These are phyloP conservation scores for Corymbia citriodora DNA, from an alignment of 441 rosid genomes.

Conservation along the genomic window DNA sequence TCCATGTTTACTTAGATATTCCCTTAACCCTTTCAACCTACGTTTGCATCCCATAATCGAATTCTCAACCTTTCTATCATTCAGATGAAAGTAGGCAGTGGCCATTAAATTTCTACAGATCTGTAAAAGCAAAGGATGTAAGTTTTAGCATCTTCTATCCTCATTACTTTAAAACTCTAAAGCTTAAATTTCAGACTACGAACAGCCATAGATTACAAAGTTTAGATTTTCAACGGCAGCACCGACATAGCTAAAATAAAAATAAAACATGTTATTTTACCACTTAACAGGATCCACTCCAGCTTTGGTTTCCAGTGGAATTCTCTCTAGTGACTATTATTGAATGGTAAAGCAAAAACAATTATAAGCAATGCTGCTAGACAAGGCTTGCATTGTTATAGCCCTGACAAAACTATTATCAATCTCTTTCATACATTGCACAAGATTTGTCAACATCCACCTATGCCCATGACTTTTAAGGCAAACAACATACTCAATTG, in stretches of 20 bases:
- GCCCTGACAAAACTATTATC: neutral
- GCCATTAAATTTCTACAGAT: neutral
- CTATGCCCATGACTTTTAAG: neutral
- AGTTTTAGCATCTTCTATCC: neutral
- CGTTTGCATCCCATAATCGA: neutral
- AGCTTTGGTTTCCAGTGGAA: neutral
- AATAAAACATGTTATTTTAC: neutral
- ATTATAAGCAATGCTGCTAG: neutral
- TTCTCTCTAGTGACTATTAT: neutral
- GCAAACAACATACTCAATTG: neutral
- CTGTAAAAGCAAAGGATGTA: neutral
- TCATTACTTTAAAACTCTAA: neutral
- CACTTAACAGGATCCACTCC: neutral
- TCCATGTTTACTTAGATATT: neutral
- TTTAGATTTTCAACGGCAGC: neutral
- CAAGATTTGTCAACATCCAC: neutral
- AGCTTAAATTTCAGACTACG: neutral
- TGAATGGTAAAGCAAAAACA: neutral
- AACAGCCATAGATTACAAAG: neutral
- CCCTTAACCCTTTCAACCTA: neutral
- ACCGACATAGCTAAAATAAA: neutral
- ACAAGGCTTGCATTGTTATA: neutral
- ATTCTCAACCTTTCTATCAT: neutral
- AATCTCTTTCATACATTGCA: neutral
- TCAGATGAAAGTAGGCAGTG: neutral